These are phyloP conservation scores for Venturiaceae sp. DNA, from an alignment of 2,329 filamentous ascomycete species.

Conservation along the genomic window DNA sequence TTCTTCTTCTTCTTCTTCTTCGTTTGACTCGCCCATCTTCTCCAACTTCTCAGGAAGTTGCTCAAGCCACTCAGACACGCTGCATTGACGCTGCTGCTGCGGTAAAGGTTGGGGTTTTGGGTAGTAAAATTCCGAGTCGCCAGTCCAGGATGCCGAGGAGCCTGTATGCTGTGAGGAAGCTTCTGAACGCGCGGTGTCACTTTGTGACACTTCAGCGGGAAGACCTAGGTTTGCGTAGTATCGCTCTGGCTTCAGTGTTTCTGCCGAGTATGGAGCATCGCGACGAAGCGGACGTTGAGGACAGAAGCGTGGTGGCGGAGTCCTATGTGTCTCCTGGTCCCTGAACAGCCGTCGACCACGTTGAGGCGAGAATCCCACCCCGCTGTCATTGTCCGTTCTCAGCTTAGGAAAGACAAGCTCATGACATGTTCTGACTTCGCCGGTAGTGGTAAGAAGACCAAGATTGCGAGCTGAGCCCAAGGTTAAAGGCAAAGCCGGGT, in stretches of 20 bases:
- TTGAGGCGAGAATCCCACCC: background rate
- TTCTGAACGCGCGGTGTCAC: background rate
- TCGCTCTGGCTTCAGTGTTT: background rate
- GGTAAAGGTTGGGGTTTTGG: background rate
- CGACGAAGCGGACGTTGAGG: background rate
- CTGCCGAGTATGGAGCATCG: background rate
- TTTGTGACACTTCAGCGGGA: background rate
- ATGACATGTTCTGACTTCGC: too few relatives aligned
- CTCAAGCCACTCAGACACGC: slow-evolving; percentile 5
- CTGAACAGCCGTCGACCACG: background rate
- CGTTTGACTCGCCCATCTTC: background rate
- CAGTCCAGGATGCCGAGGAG: slow-evolving; percentile 5
- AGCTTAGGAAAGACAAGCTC: background rate
- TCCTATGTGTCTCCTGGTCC: background rate
- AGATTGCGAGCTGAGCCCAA: too few relatives aligned
- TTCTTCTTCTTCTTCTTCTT: background rate
- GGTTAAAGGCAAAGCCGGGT: background rate
- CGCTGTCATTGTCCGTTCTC: background rate
- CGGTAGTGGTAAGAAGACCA: too few relatives aligned
- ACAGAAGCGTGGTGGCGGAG: background rate
- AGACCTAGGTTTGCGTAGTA: background rate
- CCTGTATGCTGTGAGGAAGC: background rate
- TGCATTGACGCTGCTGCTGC: background rate
- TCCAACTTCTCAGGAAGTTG: background rate
- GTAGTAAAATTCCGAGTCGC: slow-evolving; percentile 4